These are phyloP conservation scores for Yamadazyma sp. DNA, from an alignment of 1,139 yeast genomes.

Conservation along the genomic window DNA sequence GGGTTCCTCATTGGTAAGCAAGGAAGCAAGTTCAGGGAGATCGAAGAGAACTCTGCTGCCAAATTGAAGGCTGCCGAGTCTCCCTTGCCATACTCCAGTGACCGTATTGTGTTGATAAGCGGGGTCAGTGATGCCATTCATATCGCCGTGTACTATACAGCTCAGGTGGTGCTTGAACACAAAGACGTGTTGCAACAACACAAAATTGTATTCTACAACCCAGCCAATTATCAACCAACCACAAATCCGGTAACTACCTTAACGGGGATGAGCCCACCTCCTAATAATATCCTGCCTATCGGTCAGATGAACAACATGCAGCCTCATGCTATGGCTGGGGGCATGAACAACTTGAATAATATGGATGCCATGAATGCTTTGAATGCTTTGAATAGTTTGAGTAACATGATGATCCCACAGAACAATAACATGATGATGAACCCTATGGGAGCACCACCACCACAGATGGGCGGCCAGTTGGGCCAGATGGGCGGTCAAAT, in stretches of 20 bases:
- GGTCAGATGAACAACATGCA: constrained; percentile 7
- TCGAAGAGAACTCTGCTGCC: constrained; percentile 83
- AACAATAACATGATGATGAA: constrained; percentile 10
- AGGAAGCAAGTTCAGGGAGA: constrained; percentile 75
- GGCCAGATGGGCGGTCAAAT: constrained; percentile 1
- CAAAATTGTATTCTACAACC: constrained; percentile 63
- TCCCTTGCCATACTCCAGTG: constrained; percentile 77
- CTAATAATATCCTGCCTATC: constrained; percentile 9
- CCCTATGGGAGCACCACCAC: constrained; percentile 7
- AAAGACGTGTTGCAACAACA: constrained; percentile 51
- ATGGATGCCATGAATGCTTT: constrained; percentile 15
- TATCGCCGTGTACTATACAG: constrained; percentile 75
- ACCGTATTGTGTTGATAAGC: constrained; percentile 65
- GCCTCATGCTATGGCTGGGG: constrained; percentile 5
- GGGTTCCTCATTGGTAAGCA: constrained; percentile 83
- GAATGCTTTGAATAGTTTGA: constrained; percentile 17
- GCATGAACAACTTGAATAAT: constrained; percentile 13
- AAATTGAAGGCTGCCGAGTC: constrained; percentile 74
- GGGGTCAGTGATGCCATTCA: constrained; percentile 91
- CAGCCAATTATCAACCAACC: constrained; percentile 48
- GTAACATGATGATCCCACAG: constrained; percentile 17
- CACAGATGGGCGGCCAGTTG: constrained; percentile 7
- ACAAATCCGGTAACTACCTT: constrained; percentile 12
- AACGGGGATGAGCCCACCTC: constrained; percentile 12
- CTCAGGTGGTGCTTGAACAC: constrained; percentile 65